A percentile compares a stretch with the other conserved stretches of the same genome.
phyloP scores from a whole-genome alignment of 2,329 filamentous ascomycete genomes.

The Fusarium dlaminii region DNA sequence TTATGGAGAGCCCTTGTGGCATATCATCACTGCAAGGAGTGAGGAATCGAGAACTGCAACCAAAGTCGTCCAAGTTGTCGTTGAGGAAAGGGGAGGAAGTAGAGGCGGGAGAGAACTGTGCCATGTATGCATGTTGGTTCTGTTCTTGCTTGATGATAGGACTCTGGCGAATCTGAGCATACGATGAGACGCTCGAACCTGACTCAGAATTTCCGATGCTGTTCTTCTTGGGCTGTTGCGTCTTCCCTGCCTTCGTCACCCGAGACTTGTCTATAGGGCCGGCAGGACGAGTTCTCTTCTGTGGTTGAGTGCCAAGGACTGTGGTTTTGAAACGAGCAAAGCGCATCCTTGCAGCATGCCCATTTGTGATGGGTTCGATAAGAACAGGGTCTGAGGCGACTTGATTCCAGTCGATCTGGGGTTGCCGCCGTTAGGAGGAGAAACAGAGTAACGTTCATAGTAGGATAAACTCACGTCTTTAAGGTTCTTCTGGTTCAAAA shows the following conservation, averaged over 20 bases:
- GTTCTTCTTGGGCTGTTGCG: conserved; percentile 46
- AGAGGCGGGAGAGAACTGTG: conserved; percentile 52
- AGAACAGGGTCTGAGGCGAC: conserved; percentile 66
- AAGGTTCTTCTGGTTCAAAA: conserved; percentile 67
- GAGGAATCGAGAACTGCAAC: conserved; percentile 52
- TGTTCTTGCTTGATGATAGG: conserved; percentile 52
- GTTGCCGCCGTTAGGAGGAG: conserved; percentile 22
- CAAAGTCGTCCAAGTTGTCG: conserved; percentile 49
- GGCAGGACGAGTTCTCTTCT: conserved; percentile 55
- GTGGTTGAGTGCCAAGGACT: conserved; percentile 59
- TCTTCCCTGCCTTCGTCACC: conserved; percentile 58
- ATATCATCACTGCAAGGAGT: conserved; percentile 66
- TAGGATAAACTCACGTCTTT: conserved; percentile 61
- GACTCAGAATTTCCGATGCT: conserved; percentile 54
- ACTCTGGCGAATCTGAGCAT: conserved; percentile 42
- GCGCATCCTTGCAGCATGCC: conserved; percentile 69
- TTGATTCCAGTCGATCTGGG: conserved; percentile 67
- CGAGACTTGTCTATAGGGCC: conserved; percentile 53
- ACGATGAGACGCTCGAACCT: conserved; percentile 41
- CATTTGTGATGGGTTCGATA: conserved; percentile 64
- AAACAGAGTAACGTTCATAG: neutral
- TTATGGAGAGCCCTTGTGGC: conserved; percentile 40
- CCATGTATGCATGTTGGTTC: conserved; percentile 43
- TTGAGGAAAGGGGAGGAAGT: conserved; percentile 50
- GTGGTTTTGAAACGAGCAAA: conserved; percentile 62